Conservation (phyloP, 345 rosid species). For the Laguncularia racemosa region DNA sequence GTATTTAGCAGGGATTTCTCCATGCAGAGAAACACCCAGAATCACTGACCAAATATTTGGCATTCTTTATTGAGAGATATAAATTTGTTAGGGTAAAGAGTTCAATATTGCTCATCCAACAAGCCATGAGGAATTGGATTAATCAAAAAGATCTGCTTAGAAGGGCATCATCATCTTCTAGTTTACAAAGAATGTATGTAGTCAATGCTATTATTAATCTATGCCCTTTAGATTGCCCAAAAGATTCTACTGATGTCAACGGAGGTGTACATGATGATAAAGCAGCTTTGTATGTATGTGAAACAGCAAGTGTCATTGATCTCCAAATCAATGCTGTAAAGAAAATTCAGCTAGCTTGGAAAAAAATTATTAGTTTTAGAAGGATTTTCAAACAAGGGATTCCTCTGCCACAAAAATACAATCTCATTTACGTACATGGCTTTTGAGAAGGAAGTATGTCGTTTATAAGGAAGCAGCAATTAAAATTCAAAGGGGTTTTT, state of each 20-base stretch:
- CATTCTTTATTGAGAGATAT: slow-evolving; percentile 43
- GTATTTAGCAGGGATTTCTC: not conserved
- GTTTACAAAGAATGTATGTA: not conserved
- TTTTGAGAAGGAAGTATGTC: slow-evolving; percentile 32
- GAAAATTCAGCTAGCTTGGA: slow-evolving; percentile 57
- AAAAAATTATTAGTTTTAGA: slow-evolving; percentile 16
- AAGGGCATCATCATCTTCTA: not conserved
- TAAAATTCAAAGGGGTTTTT: slow-evolving; percentile 32
- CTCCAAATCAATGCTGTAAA: slow-evolving; percentile 35
- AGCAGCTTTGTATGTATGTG: slow-evolving; percentile 11
- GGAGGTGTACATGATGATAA: not conserved
- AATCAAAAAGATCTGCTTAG: slow-evolving; percentile 12
- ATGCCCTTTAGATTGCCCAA: not conserved
- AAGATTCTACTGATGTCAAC: slow-evolving; percentile 1
- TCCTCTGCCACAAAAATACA: slow-evolving; percentile 50
- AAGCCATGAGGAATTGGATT: slow-evolving; percentile 49
- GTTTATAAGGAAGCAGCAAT: slow-evolving; percentile 27
- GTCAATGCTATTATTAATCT: not conserved
- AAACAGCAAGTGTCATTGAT: slow-evolving; percentile 18
- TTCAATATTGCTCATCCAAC: slow-evolving; percentile 46
- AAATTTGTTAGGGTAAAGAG: slow-evolving; percentile 34
- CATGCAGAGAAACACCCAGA: slow-evolving; percentile 20
- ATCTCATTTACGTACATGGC: slow-evolving; percentile 36
- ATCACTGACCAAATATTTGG: slow-evolving; percentile 20
- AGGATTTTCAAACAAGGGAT: slow-evolving; percentile 14